These are phyloP conservation scores for Apiotrichum brassicae DNA, from an alignment of 1,284 basidiomycete species.

Conservation along the genomic window DNA sequence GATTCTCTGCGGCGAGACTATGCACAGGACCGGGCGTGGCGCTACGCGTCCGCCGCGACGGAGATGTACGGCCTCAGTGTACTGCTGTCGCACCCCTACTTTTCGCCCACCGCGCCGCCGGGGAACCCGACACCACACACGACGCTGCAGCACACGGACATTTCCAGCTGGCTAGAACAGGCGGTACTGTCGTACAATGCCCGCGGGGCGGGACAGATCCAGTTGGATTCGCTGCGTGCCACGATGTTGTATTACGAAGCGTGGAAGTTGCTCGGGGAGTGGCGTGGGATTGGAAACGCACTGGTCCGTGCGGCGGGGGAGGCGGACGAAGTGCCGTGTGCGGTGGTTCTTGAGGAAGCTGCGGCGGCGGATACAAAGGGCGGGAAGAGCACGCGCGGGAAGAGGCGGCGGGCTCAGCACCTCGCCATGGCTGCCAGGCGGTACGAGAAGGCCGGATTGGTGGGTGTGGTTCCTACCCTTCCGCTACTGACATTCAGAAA, in stretches of 20 bases:
- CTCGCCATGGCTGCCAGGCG: constrained; percentile 50
- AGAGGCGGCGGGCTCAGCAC: constrained; percentile 48
- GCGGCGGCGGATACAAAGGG: constrained; percentile 47
- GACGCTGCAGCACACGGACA: constrained; percentile 42
- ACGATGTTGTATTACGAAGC: constrained; percentile 47
- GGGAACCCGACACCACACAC: constrained; percentile 25
- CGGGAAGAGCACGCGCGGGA: constrained; percentile 24
- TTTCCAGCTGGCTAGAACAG: constrained; percentile 45
- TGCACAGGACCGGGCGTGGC: constrained; percentile 44
- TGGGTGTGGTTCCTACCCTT: constrained; percentile 24
- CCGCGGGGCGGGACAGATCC: constrained; percentile 30
- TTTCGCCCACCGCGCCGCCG: constrained; percentile 37
- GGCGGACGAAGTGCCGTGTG: constrained; percentile 51
- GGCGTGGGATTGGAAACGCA: constrained; percentile 34
- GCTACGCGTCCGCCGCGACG: constrained; percentile 45
- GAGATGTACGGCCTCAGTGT: constrained; percentile 48
- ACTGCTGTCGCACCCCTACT: constrained; percentile 37
- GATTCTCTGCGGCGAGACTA: constrained; percentile 72
- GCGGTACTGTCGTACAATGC: constrained; percentile 35
- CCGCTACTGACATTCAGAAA: constrained; percentile 37
- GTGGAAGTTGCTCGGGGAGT: constrained; percentile 44
- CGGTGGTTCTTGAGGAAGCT: constrained; percentile 52
- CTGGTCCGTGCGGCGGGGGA: constrained; percentile 45
- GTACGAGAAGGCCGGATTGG: constrained; percentile 52
- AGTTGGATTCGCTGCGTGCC: constrained; percentile 45